Conservation (phyloP, 2,329 filamentous ascomycete genomes). For the Fusarium nelsonii region DNA sequence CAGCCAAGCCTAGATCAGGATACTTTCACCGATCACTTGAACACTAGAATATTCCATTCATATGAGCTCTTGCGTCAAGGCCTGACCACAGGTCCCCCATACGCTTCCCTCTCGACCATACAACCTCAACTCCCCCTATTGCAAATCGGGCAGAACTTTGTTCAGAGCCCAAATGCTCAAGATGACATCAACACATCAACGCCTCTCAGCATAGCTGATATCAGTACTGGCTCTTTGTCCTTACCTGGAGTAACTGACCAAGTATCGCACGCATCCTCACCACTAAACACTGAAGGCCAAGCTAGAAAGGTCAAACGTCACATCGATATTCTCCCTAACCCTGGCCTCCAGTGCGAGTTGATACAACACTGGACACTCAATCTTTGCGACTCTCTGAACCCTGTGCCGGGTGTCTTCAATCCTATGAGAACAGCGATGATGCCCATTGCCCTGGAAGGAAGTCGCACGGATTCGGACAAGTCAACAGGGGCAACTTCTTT, state of each 20-base stretch:
- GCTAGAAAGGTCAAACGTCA: slow-evolving; percentile 22
- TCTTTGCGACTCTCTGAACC: slow-evolving; percentile 43
- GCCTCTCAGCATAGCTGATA: background rate
- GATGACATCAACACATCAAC: slow-evolving; percentile 6
- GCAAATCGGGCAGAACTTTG: background rate
- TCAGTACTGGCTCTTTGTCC: background rate
- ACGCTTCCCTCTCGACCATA: background rate
- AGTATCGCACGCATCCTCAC: background rate
- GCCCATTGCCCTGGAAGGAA: slow-evolving; percentile 44
- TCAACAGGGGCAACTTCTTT: slow-evolving; percentile 40
- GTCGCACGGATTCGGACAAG: slow-evolving; percentile 35
- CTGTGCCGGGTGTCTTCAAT: slow-evolving; percentile 40
- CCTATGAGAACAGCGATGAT: slow-evolving; percentile 43
- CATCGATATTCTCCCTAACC: slow-evolving; percentile 38
- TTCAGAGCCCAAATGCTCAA: background rate
- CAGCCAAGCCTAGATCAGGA: slow-evolving; percentile 3
- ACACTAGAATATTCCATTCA: slow-evolving; percentile 36
- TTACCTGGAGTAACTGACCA: slow-evolving; percentile 4
- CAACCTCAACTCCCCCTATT: slow-evolving; percentile 9
- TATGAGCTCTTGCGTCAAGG: slow-evolving; percentile 41
- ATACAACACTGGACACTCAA: slow-evolving; percentile 42
- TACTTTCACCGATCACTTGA: slow-evolving; percentile 18
- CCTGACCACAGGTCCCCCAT: slow-evolving; percentile 9
- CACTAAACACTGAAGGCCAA: background rate
- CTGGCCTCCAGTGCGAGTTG: slow-evolving; percentile 39